Percentiles rank a stretch among this genome's conserved stretches.
phyloP scores from a whole-genome alignment of 805 yeast genomes.

The Starmerella stigmatis region DNA sequence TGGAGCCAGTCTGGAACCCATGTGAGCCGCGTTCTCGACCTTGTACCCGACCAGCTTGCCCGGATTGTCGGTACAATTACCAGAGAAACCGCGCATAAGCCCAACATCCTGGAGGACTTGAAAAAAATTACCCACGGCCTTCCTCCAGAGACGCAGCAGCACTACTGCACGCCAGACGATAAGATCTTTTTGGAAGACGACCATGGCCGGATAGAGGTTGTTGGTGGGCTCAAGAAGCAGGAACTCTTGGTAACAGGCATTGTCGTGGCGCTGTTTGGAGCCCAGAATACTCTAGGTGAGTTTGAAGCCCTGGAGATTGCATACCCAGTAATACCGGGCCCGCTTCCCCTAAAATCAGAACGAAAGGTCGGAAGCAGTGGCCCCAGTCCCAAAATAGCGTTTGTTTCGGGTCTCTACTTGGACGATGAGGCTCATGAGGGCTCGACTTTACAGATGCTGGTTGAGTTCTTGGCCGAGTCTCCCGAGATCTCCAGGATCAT shows the following conservation, averaged over 20 bases:
- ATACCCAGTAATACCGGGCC: constrained; percentile 39
- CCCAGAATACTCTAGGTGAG: constrained; percentile 71
- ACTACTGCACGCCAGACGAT: constrained; percentile 36
- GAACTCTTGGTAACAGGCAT: constrained; percentile 68
- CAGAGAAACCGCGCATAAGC: constrained; percentile 73
- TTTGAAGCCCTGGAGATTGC: constrained; percentile 75
- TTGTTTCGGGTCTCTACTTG: constrained; percentile 67
- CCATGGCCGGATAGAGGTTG: constrained; percentile 70
- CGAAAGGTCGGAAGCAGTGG: constrained; percentile 7
- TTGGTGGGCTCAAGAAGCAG: constrained; percentile 36
- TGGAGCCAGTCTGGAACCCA: constrained; percentile 49
- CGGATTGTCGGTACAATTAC: constrained; percentile 86
- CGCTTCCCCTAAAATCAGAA: constrained; percentile 9
- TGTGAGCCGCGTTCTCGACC: constrained; percentile 47
- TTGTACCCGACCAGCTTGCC: constrained; percentile 48
- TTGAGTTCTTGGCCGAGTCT: constrained; percentile 61
- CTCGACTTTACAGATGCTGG: constrained; percentile 39
- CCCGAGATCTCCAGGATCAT: constrained; percentile 41
- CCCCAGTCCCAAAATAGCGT: constrained; percentile 43
- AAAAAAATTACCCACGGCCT: constrained; percentile 31
- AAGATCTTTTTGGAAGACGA: constrained; percentile 79
- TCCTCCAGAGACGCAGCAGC: constrained; percentile 26
- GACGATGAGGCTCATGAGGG: constrained; percentile 34
- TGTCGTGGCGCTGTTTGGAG: constrained; percentile 77
- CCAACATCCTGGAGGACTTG: constrained; percentile 75